Conservation (phyloP, 768 basidiomycete species). For the Mycena vulgaris region DNA sequence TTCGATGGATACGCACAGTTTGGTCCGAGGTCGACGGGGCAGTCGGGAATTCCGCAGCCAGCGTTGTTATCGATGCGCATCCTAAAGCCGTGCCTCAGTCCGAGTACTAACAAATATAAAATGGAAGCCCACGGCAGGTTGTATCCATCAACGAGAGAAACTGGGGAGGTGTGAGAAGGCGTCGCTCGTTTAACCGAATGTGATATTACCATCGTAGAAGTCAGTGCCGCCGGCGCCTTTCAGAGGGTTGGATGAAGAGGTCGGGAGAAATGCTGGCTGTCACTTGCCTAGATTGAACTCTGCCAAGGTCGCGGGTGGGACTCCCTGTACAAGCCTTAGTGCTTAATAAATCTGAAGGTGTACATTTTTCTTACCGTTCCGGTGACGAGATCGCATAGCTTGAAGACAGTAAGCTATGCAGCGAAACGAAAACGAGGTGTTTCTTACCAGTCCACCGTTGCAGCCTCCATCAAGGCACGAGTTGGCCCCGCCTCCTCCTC, state of each 20-base stretch:
- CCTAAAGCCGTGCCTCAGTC: too few relatives aligned
- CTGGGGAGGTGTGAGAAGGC: constrained; percentile 43
- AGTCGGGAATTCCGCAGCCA: constrained; percentile 64
- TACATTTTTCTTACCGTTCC: constrained; percentile 47
- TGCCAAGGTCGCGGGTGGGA: constrained; percentile 61
- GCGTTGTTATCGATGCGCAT: constrained; percentile 65
- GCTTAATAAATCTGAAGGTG: not conserved
- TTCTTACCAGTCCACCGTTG: constrained; percentile 62
- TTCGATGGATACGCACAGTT: constrained; percentile 14
- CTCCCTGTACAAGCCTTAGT: constrained; percentile 54
- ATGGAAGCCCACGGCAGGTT: too few relatives aligned
- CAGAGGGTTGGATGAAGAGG: constrained; percentile 29
- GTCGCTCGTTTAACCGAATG: not conserved
- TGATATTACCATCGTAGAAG: constrained; percentile 55
- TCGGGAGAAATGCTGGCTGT: not conserved
- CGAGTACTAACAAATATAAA: too few relatives aligned
- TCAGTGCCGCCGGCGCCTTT: constrained; percentile 46
- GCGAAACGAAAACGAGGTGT: too few relatives aligned
- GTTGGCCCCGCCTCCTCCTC: constrained; percentile 49
- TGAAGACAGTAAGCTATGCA: too few relatives aligned
- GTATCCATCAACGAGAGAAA: constrained; percentile 73
- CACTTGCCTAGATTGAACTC: constrained; percentile 53
- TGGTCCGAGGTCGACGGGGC: constrained; percentile 49
- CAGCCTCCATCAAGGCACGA: constrained; percentile 63
- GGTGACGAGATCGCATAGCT: constrained; percentile 32